Evolutionary conservation across 257 asterid species (phyloP).

Genomic region (Gynochthodes officinalis): DNA sequence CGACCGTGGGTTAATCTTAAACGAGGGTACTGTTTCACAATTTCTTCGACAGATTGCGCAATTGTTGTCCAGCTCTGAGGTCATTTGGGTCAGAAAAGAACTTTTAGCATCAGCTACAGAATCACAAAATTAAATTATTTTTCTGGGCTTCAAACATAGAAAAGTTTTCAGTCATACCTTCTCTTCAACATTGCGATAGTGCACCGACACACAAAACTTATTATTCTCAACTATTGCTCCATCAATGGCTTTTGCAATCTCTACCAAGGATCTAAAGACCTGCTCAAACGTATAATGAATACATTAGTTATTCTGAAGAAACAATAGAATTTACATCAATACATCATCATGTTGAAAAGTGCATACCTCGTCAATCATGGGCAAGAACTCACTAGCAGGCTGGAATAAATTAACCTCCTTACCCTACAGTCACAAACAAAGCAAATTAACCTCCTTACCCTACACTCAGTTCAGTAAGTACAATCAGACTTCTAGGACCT

Average conservation of each 20-base stretch:
- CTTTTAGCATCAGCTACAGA: background rate
- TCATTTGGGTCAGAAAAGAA: conserved; percentile 14
- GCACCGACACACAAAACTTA: conserved; percentile 92
- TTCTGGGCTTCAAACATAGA: conserved; percentile 5
- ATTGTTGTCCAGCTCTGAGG: conserved; percentile 68
- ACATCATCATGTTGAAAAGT: background rate
- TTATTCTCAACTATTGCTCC: conserved; percentile 90
- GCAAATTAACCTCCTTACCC: conserved; percentile 69
- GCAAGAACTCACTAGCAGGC: conserved; percentile 92
- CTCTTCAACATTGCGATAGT: conserved; percentile 91
- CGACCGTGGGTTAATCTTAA: conserved; percentile 93
- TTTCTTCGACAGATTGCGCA: conserved; percentile 53
- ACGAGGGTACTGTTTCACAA: conserved; percentile 70
- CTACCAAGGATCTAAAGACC: conserved; percentile 66
- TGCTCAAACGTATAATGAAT: conserved; percentile 28
- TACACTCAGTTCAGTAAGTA: conserved; percentile 18
- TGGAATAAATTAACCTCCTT: conserved; percentile 85
- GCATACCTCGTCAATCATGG: conserved; percentile 79
- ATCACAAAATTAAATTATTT: background rate
- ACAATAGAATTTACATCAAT: background rate
- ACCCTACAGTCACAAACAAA: conserved; percentile 48
- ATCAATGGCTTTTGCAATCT: conserved; percentile 57
- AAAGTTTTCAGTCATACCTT: conserved; percentile 43
- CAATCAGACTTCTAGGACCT: conserved; percentile 5
- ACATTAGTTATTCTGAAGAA: conserved; percentile 8